Evolutionary conservation across 2,329 filamentous ascomycete genomes (phyloP), one percentile per base, ranked within the genome.

Genomic region (Epichloe typhina): DNA sequence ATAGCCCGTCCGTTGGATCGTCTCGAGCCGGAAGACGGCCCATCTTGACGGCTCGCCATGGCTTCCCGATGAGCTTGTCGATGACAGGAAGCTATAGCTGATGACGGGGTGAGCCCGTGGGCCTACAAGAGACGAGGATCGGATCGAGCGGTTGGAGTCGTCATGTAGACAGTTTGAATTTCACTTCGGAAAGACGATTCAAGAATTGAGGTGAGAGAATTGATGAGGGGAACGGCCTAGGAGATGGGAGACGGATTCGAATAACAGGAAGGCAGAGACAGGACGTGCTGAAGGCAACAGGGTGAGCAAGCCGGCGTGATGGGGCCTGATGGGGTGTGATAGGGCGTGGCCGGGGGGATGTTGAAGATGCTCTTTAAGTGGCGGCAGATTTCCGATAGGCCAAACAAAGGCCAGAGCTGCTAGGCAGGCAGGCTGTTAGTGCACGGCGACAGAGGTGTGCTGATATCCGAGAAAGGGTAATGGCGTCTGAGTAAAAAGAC

Each of bases 1-100:
- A 93, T 66, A 54, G 58, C 61, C 45, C 62, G 62, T 42, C 64
- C 59, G 55, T 62, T 60, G 54, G 62, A 62, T 59, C 57, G 65
- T 56, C 60, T 62, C 49, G 68, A 65, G 59, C 62, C 61, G 47
- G 61, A 62, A 55, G 68, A 63, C 58, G 66, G 58, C 48, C 61
- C 57, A 53, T 70, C 66, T 53, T 64, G 65, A 56, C 63, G 65
- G 58, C 62, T 64, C 57, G 69, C 61, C 69, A 71, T 71, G 59
- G 57, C 62, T 64, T 64, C 61, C 64, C 64, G 59, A 56, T 56
- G 50, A 53, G 52, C 51, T 64, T 64, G 61, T 61, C 59, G 56
- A 54, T 53, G 60, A 57, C 59, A 66, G 63, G 63, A 65, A 62
- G 61, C 54, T 52, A 58, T 52, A 58, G 58, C 54, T 55, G 61